phyloP scores from a whole-genome alignment of 768 basidiomycete genomes.

The Megacollybia marginata region DNA sequence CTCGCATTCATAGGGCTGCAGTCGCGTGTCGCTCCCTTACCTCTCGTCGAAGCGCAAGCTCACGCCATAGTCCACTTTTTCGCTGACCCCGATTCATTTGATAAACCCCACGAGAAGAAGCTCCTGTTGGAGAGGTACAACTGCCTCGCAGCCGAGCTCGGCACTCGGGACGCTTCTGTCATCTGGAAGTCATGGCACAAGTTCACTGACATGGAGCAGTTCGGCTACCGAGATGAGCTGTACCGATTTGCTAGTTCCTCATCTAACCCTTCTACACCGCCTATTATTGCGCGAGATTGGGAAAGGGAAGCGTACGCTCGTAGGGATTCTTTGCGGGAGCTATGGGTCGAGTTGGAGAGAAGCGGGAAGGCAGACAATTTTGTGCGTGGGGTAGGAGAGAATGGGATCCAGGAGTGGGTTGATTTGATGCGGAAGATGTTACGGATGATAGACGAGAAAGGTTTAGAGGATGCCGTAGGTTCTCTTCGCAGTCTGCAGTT shows the following conservation, averaged over 20 bases:
- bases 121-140: conserved; percentile 45
- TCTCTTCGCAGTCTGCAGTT: too few species aligned
- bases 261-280: conserved; percentile 16
- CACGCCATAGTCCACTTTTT: conserved; percentile 53
- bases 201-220: conserved; percentile 48
- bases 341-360: conserved; percentile 54
- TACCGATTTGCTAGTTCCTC: conserved; percentile 34
- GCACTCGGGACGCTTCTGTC: conserved; percentile 22
- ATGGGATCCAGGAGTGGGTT: conserved; percentile 55
- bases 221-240: conserved; percentile 58
- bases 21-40: conserved; percentile 60
- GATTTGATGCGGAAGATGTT: conserved; percentile 30
- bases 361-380: conserved; percentile 51
- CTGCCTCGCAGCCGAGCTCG: conserved; percentile 21
- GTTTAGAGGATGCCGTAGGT: too few species aligned
- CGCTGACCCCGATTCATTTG: conserved; percentile 39
- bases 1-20: conserved; percentile 64
- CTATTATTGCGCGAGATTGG: conserved; percentile 44
- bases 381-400: conserved; percentile 57
- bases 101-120: conserved; percentile 37
- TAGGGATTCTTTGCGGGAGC: conserved; percentile 38
- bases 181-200: conserved; percentile 54
- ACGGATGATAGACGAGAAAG: conserved; percentile 18
- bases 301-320: conserved; percentile 45
- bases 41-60: conserved; percentile 73